Base-by-base conservation (phyloP, 192 early-diverging fungal genomes). In the Kappamyces sp. region DNA sequence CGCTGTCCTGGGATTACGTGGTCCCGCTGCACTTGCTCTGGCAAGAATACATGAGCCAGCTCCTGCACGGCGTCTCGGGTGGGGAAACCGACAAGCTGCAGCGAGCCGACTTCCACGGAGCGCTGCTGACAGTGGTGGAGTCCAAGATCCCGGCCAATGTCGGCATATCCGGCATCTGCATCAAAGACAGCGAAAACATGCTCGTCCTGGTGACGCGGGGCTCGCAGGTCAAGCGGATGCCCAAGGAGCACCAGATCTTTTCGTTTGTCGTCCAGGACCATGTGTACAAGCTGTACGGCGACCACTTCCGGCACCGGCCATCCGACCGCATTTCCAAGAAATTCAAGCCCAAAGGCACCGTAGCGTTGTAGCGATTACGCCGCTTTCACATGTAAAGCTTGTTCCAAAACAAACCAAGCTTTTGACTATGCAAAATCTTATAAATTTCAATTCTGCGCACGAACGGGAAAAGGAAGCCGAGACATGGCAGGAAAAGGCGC, bases 21-120 rank as follows among this genome's bases (percentile, higher is more conserved):
- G 29, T 79, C 8, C 87, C 89, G 5, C 66, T 96, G 9, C 74
- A 91, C 61, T 47, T 69, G 8, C 63, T 94, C 38, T 96, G 93
- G 91, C 68, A 63, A 41, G 73, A 76, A 12, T 93, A 93, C 63
- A 87, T 93, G 52, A 67, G 59, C 7, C 73, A 84, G 33, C 65
- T 96, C 4, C 58, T 87, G 31, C 71, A 72, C 11, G 69, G 53
- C 38, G 15, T 49, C 11, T 1, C 40, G 4, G 55, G 45, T 34
- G 32, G 33, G 8, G 34, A 5, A n/a, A n/a, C 34, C 7, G 38
- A 31, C 31, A 86, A 86, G 31, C 33, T 88, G 32, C 47, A 86
- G 5, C 88, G 88, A 52, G 90, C 90, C 2, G 93, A 96, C 58
- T 83, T 84, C 68, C 91, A 96, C 63, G 93, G 93, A 2, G 84